Evolutionary conservation across 768 basidiomycete genomes (phyloP).

Genomic region (Podaxis carcinomalis): DNA sequence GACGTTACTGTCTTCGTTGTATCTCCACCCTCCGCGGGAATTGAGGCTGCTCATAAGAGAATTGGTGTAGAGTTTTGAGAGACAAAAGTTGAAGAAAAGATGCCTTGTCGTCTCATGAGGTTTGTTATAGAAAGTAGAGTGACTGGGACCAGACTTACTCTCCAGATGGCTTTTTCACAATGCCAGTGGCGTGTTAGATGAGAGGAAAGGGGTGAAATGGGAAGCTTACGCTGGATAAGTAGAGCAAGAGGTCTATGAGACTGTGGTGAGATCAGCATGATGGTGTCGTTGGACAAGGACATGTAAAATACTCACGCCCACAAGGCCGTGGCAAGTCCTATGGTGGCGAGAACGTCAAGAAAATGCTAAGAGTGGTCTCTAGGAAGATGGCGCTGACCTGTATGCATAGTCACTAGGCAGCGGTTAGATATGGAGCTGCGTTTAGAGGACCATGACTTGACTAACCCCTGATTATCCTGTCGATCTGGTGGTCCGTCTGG

Average conservation of each 20-base stretch:
- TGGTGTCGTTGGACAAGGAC: not conserved
- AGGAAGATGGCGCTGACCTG: slow-evolving; percentile 3
- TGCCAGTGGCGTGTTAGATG: not conserved
- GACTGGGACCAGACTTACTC: slow-evolving; percentile 3
- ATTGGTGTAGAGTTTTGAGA: slow-evolving; percentile 39
- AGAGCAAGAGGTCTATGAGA: slow-evolving; percentile 17
- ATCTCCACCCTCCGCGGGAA: slow-evolving; percentile 27
- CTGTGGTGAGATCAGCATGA: not conserved
- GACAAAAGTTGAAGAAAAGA: slow-evolving; percentile 34
- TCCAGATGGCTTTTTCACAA: slow-evolving; percentile 10
- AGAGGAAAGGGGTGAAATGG: not conserved
- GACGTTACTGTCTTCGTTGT: slow-evolving; percentile 6
- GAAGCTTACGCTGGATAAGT: slow-evolving; percentile 18
- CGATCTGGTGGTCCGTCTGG: slow-evolving; percentile 19
- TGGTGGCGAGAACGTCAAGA: not conserved
- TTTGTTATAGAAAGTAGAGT: not conserved
- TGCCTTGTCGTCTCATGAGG: slow-evolving; percentile 20
- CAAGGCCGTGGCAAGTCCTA: slow-evolving; percentile 5
- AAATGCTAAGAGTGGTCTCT: not conserved
- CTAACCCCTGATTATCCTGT: slow-evolving; percentile 21
- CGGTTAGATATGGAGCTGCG: not conserved
- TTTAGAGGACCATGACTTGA: not conserved
- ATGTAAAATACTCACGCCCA: slow-evolving; percentile 1
- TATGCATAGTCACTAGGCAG: slow-evolving; percentile 20
- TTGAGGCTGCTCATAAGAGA: slow-evolving; percentile 37